Percentiles rank a stretch among this genome's conserved stretches.
Evolutionary conservation across 2,329 filamentous ascomycete species (phyloP).

Genomic region (Ramularia collo-cygni): DNA sequence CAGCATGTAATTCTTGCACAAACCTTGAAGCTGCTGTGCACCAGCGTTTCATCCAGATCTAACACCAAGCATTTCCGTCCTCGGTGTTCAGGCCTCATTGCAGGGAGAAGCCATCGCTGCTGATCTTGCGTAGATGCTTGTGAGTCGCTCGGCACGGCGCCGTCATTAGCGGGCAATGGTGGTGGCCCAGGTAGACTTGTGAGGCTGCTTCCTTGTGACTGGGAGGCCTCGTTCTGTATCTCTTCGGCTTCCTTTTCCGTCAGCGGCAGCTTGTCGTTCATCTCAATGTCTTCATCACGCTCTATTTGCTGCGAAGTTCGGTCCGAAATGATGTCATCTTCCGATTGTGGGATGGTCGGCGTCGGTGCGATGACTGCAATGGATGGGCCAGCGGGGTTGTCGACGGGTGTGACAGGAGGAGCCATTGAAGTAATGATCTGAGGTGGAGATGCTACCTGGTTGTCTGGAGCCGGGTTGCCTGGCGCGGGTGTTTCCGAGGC

Average conservation of each 20-base stretch:
- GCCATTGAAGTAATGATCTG: conserved; percentile 9
- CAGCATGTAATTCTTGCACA: background rate
- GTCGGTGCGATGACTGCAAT: conserved; percentile 39
- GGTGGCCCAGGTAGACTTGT: conserved; percentile 49
- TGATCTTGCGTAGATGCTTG: conserved; percentile 36
- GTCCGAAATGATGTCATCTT: conserved; percentile 39
- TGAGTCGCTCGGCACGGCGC: conserved; percentile 21
- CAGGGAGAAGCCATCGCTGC: conserved; percentile 71
- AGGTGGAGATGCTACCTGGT: too few relatives aligned
- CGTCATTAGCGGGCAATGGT: conserved; percentile 35
- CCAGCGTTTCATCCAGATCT: conserved; percentile 91
- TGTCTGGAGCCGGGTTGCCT: too few relatives aligned
- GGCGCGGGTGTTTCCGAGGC: too few relatives aligned
- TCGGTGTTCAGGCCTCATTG: conserved; percentile 69
- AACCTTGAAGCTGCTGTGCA: conserved; percentile 98
- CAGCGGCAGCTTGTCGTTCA: conserved; percentile 46
- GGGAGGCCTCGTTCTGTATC: conserved; percentile 13
- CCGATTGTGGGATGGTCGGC: conserved; percentile 35
- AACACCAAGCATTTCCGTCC: conserved; percentile 91
- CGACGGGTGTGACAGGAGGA: conserved; percentile 1
- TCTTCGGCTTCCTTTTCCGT: conserved; percentile 43
- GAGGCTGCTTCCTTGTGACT: conserved; percentile 7
- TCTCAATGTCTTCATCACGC: conserved; percentile 53
- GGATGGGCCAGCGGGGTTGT: conserved; percentile 30
- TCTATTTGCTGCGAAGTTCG: conserved; percentile 43